Evolutionary conservation across 805 yeast genomes (phyloP), one percentile per base, ranked within the genome.

Genomic region (Schwanniomyces sp.): DNA sequence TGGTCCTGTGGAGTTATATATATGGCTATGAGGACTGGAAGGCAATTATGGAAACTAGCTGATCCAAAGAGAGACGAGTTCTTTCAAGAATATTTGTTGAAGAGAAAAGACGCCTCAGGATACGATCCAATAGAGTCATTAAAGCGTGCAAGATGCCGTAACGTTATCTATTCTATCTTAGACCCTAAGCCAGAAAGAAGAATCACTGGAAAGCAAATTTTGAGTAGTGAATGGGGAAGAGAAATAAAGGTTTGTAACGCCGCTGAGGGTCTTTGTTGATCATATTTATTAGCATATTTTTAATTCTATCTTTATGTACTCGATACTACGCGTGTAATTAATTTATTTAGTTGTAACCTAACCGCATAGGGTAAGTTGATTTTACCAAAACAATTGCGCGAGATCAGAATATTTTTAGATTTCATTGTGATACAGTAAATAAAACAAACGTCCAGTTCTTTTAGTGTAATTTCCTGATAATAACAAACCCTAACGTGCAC

Each of bases 191-290:
- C 99, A 4, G 72, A 78, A 11, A 78, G 97, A 56, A 79, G 98
- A 63, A 87, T 94, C 53, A 91, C 88, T 24, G 95, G 95, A 11
- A 81, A 82, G 56, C 97, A 92, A 67, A 82, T 91, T 25, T 72
- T 94, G 62, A 91, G 87, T 61, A 85, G 94, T 63, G 98, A 94
- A 66, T 92, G 98, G 98, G 96, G 96, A 0, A 74, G 97, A 49
- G 95, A 89, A 62, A 91, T 92, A 52, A 77, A 72, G 49, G 84
- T 88, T 25, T 91, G 96, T 64, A 82, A 79, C 30, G 86, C 88
- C 21, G 91, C 88, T 11, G 83, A 76, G 28, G 69, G 67, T 9
- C 37, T 16, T 30, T 16, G 30, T 21, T 37, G 40, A 37, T 21
- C 40, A 37, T 21, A 21, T 21, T 21, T 21, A 37, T 37, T 21